Conservation (phyloP, 345 rosid species). For the Bretschneidera sinensis region DNA sequence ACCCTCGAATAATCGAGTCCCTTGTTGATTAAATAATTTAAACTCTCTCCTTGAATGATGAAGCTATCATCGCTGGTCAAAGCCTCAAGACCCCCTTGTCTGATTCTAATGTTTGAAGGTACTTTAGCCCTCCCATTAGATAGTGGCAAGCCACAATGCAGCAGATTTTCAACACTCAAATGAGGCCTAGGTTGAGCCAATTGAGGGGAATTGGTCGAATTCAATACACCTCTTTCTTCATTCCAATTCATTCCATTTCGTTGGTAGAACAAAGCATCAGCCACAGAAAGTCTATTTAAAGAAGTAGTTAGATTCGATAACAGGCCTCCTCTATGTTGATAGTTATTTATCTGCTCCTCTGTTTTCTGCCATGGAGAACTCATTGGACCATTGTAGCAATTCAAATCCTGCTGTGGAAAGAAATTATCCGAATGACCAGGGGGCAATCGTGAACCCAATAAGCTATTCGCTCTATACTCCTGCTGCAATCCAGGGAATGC, state of each 20-base stretch:
- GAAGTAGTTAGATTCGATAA: neutral
- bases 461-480: conserved; percentile 8
- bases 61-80: conserved; percentile 28
- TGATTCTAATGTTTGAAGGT: conserved; percentile 15
- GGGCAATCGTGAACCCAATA: conserved; percentile 5
- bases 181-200: conserved; percentile 8
- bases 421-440: conserved; percentile 10
- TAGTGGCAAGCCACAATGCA: conserved; percentile 8
- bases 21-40: conserved; percentile 11
- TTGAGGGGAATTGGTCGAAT: conserved; percentile 4
- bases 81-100: conserved; percentile 10
- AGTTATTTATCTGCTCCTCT: conserved; percentile 10
- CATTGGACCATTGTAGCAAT: conserved; percentile 8
- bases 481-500: conserved; percentile 13
- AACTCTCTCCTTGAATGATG: conserved; percentile 21
- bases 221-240: conserved; percentile 9
- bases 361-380: conserved; percentile 13
- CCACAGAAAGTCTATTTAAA: conserved; percentile 11
- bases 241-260: conserved; percentile 10
- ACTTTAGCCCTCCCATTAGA: conserved; percentile 15
- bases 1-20: conserved; percentile 14
- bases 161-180: conserved; percentile 5
- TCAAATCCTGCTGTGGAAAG: conserved; percentile 7
- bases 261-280: conserved; percentile 16
- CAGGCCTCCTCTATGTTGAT: conserved; percentile 8